These are phyloP conservation scores for Boletus albobrunnescens DNA, from an alignment of 1,284 basidiomycete species.

Conservation along the genomic window DNA sequence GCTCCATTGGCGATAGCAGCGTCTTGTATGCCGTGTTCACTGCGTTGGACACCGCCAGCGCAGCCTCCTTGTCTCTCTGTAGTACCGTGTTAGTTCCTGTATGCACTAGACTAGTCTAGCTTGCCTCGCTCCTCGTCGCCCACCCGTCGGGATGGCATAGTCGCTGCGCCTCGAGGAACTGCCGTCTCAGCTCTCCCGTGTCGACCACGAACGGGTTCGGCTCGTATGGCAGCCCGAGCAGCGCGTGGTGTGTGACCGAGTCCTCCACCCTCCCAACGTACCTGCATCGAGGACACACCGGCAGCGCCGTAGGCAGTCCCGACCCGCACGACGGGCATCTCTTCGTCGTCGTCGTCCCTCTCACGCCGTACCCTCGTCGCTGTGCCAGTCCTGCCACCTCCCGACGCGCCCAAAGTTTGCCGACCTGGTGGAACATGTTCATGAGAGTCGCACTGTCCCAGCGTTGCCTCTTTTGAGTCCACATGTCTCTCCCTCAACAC, in stretches of 20 bases:
- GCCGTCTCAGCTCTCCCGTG: conserved; percentile 47
- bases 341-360: conserved; percentile 14
- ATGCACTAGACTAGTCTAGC: conserved; percentile 2
- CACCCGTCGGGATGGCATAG: conserved; percentile 79
- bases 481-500: conserved; percentile 23
- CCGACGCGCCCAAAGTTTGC: conserved; percentile 11
- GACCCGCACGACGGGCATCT: conserved; percentile 59
- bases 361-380: conserved; percentile 15
- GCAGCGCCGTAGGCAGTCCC: conserved; percentile 56
- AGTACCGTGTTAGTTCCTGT: conserved; percentile 14
- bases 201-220: conserved; percentile 69
- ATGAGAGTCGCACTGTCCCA: neutral
- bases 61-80: conserved; percentile 57
- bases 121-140: conserved; percentile 52
- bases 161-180: conserved; percentile 68
- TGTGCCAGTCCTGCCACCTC: conserved; percentile 4
- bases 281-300: conserved; percentile 65
- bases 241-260: conserved; percentile 52
- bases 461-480: conserved; percentile 12
- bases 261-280: conserved; percentile 56
- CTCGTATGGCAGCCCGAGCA: conserved; percentile 55
- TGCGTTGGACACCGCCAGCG: conserved; percentile 61
- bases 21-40: conserved; percentile 77
- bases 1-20: conserved; percentile 58
- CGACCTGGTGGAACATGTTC: conserved; percentile 16